Evolutionary conservation across 2,329 filamentous ascomycete species (phyloP).

Genomic region (Aschersonia sp.): DNA sequence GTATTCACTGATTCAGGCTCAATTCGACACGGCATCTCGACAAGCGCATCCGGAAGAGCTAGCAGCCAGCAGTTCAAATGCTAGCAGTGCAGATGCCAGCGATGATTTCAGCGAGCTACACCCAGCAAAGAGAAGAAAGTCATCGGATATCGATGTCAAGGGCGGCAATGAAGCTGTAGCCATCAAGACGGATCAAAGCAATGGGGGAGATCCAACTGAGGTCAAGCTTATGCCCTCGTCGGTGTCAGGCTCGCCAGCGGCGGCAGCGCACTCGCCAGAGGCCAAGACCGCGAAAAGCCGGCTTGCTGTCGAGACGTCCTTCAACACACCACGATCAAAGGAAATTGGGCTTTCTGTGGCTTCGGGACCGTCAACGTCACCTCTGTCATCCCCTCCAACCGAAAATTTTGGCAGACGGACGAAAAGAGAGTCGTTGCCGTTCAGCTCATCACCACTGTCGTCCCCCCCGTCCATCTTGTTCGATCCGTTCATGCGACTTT

Average conservation of each 20-base stretch:
- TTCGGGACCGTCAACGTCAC: constrained; percentile 15
- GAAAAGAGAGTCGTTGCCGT: constrained; percentile 9
- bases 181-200: neutral
- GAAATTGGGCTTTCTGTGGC: constrained; percentile 5
- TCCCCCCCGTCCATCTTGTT: constrained; percentile 39
- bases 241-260: neutral
- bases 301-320: constrained; percentile 1
- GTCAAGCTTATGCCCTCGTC: neutral
- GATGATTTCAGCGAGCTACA: constrained; percentile 7
- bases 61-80: constrained; percentile 9
- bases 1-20: constrained; percentile 56
- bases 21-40: constrained; percentile 40
- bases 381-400: constrained; percentile 22
- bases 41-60: constrained; percentile 15
- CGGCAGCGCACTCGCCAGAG: constrained; percentile 4
- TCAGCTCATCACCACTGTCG: constrained; percentile 39
- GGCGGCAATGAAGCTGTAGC: neutral
- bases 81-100: constrained; percentile 9
- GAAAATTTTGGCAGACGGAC: constrained; percentile 14
- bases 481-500: constrained; percentile 30
- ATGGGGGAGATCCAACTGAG: neutral
- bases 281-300: neutral
- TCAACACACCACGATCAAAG: constrained; percentile 6
- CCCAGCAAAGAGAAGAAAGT: constrained; percentile 18
- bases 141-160: constrained; percentile 7